A percentile compares a stretch with the other conserved stretches of the same genome.
Evolutionary conservation across 768 basidiomycete species (phyloP).

Genomic region (Mrakia gelida): DNA sequence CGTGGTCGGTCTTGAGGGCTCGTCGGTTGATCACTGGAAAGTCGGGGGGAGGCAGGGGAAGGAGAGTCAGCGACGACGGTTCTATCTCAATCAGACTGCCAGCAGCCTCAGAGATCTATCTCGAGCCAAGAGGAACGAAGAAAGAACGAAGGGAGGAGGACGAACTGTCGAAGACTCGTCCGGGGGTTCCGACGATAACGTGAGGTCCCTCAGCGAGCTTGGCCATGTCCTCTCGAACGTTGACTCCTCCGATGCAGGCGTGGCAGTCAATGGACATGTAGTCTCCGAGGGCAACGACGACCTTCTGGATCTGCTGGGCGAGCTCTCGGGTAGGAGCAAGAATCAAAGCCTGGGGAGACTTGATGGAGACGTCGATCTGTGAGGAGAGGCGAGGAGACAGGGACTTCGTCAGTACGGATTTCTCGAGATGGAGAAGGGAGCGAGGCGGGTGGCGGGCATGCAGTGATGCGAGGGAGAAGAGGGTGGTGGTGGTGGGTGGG

Average conservation of each 20-base stretch:
- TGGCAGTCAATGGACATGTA: conserved; percentile 99
- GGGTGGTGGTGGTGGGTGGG: not conserved
- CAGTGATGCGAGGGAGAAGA: no score
- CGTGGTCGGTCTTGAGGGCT: conserved; percentile 86
- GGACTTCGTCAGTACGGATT: not conserved
- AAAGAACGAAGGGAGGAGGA: not conserved
- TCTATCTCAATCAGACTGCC: not conserved
- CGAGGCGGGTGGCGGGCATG: no score
- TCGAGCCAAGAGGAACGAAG: not conserved
- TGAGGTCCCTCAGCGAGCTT: conserved; percentile 97
- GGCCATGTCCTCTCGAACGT: conserved; percentile 93
- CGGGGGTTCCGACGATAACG: conserved; percentile 94
- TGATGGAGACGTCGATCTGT: conserved; percentile 84
- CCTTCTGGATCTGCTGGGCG: conserved; percentile 97
- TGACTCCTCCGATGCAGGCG: conserved; percentile 95
- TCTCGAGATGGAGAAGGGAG: no score
- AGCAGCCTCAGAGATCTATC: no score
- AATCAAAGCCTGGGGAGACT: conserved; percentile 93
- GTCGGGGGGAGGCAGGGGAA: not conserved
- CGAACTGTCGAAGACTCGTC: conserved; percentile 78
- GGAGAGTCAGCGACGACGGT: not conserved
- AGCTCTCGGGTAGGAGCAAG: conserved; percentile 97
- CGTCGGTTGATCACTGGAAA: conserved; percentile 78
- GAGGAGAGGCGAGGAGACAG: not conserved
- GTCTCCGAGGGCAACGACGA: conserved; percentile 91